Base-by-base conservation (phyloP, 768 basidiomycete species). In the Agaricus sinodeliciosus region DNA sequence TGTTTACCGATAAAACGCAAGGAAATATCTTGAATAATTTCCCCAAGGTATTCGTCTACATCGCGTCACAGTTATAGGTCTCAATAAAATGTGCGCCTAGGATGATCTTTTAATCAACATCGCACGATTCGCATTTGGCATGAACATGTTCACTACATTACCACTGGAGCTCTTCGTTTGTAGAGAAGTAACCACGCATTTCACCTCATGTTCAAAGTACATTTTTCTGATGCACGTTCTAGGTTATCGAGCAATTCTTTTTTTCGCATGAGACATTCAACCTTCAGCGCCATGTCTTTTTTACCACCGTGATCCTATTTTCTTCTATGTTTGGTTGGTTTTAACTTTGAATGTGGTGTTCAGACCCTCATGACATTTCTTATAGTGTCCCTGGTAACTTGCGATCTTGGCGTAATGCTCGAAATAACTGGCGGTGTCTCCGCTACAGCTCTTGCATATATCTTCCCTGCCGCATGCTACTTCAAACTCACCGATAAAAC, bases 1-100 rank as follows among this genome's bases (percentile, higher is more conserved):
- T 90, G 12, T 94, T 95, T 69, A 97, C 94, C 9, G 79, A 95
- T 67, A 90, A 85, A 69, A 92, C 87, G 1, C 80, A 84, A 67
- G 95, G 95, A n/a, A 99, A 99, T 62, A 90, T 98, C 49, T 71
- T 99, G 58, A 98, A 98, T 68, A 97, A 97, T 67, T 98, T 98
- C 60, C 77, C 88, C 12, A 68, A 76, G 43, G 92, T 90, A 59
- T 57, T 74, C 63, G n/a, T 43, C 28, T 49, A 40, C 37, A 49
- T 26, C 11, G 7, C 40, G 41, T 42, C 5, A 28, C 26, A 15
- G 50, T 51, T 25, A 41, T 45, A 46, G 50, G 54, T 36, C 28
- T 43, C 19, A 46, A 36, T 37, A 26, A 52, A 44, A 51, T 8
- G 31, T 31, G 31, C 31, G 6, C 11, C 31, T 61, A 89, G 83